Percentiles rank a stretch among this genome's conserved stretches.
These are phyloP conservation scores for Hevea brasiliensis DNA, from an alignment of 345 rosid genomes.

Conservation along the genomic window DNA sequence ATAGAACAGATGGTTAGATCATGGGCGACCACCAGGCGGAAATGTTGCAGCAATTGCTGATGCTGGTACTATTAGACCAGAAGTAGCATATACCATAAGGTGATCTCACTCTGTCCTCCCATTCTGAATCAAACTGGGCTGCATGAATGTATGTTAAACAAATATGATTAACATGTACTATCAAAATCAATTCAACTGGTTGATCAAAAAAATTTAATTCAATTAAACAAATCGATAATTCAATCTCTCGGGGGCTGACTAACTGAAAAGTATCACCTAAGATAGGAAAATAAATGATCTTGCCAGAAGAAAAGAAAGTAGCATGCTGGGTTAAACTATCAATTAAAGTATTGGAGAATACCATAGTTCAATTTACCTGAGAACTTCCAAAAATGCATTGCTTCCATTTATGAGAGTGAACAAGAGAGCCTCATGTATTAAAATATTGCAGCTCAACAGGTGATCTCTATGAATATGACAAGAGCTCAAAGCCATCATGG, in stretches of 20 bases:
- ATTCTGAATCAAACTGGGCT: not conserved
- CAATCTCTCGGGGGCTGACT: too few species aligned
- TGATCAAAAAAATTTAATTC: too few species aligned
- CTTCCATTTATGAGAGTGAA: not conserved
- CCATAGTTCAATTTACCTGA: not conserved
- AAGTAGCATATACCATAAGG: constrained; percentile 60
- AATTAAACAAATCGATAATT: not conserved
- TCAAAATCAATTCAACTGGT: not conserved
- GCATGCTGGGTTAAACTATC: too few species aligned
- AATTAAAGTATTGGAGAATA: too few species aligned
- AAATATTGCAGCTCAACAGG: constrained; percentile 52
- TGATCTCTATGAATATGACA: constrained; percentile 60
- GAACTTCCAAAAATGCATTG: not conserved
- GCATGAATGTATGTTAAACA: not conserved
- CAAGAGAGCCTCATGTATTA: too few species aligned
- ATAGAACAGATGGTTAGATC: constrained; percentile 61
- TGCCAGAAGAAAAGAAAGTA: not conserved
- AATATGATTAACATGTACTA: not conserved
- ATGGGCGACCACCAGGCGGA: constrained; percentile 64
- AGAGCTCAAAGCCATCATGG: constrained; percentile 68
- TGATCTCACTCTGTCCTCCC: constrained; percentile 20
- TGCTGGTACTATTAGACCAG: constrained; percentile 45
- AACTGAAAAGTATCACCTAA: too few species aligned
- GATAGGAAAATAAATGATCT: not conserved
- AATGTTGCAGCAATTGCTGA: constrained; percentile 60